Evolutionary conservation across 139 green algal species (phyloP).

Genomic region (Coccomyxa sp.): DNA sequence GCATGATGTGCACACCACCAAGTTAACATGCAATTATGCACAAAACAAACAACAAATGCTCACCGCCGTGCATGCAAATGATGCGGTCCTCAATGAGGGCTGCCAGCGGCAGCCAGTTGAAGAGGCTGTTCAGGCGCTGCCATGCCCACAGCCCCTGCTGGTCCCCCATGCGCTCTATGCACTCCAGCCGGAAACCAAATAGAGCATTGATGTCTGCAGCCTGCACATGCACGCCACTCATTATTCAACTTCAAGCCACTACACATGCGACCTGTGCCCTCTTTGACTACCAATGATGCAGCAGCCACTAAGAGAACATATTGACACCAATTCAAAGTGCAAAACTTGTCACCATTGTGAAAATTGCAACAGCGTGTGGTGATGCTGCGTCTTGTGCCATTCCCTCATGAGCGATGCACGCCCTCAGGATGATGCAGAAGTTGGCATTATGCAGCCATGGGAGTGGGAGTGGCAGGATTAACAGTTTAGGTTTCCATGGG

Average conservation of each 20-base stretch:
- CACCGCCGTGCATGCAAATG: slow-evolving; percentile 94
- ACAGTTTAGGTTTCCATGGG: too few species aligned
- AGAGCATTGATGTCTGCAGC: slow-evolving; percentile 97
- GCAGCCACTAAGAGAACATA: neutral
- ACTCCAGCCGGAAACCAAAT: slow-evolving; percentile 98
- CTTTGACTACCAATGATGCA: neutral
- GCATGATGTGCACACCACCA: too few species aligned
- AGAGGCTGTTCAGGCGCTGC: slow-evolving; percentile 94
- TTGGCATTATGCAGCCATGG: too few species aligned
- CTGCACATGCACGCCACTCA: neutral
- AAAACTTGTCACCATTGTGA: too few species aligned
- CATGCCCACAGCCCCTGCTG: slow-evolving; percentile 80
- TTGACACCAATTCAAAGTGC: too few species aligned
- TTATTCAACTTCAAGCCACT: neutral
- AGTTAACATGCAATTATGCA: too few species aligned
- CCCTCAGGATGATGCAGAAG: too few species aligned
- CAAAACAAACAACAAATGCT: too few species aligned
- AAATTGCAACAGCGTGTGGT: too few species aligned
- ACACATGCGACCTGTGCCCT: neutral
- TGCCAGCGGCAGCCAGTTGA: slow-evolving; percentile 98
- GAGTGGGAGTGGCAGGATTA: too few species aligned
- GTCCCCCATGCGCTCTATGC: slow-evolving; percentile 91
- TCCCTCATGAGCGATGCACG: too few species aligned
- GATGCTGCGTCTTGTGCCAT: too few species aligned
- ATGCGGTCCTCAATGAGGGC: slow-evolving; percentile 92